Evolutionary conservation across 2,329 filamentous ascomycete genomes (phyloP).

Genomic region (Fusarium poae): DNA sequence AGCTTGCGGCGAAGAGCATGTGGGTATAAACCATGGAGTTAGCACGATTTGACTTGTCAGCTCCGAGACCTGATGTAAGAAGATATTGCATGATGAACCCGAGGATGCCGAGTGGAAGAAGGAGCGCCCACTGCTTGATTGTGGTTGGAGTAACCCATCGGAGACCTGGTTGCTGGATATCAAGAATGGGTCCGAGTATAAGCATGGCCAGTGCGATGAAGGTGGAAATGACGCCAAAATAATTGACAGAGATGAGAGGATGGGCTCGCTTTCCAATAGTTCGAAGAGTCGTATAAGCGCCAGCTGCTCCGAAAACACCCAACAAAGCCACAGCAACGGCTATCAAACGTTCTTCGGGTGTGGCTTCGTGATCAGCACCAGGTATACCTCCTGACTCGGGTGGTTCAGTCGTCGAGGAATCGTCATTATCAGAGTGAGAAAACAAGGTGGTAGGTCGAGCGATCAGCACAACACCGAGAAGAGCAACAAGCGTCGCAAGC

Average conservation of each 20-base stretch:
- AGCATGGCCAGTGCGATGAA: constrained; percentile 75
- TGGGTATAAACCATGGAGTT: constrained; percentile 71
- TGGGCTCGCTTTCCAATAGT: constrained; percentile 85
- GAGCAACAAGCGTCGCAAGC: constrained; percentile 78
- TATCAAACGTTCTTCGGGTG: constrained; percentile 73
- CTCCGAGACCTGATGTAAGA: constrained; percentile 80
- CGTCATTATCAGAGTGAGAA: constrained; percentile 34
- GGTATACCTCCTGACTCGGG: constrained; percentile 43
- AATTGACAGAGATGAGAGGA: constrained; percentile 86
- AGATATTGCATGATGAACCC: constrained; percentile 90
- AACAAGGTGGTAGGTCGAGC: constrained; percentile 76
- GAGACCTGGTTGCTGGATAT: constrained; percentile 62
- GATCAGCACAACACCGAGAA: constrained; percentile 86
- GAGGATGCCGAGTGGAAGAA: constrained; percentile 76
- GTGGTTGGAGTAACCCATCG: constrained; percentile 59
- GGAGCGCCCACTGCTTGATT: constrained; percentile 71
- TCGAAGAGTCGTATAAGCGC: constrained; percentile 80
- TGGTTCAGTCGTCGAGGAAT: constrained; percentile 39
- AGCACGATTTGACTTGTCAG: constrained; percentile 73
- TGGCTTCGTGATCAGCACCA: constrained; percentile 57
- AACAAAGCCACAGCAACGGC: constrained; percentile 80
- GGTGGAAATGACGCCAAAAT: constrained; percentile 79
- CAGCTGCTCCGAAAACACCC: constrained; percentile 81
- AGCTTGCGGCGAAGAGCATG: constrained; percentile 67
- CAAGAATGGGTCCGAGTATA: constrained; percentile 60